These are phyloP conservation scores for Pseudofabraea citricarpa DNA, from an alignment of 2,329 filamentous ascomycete species.

Conservation along the genomic window DNA sequence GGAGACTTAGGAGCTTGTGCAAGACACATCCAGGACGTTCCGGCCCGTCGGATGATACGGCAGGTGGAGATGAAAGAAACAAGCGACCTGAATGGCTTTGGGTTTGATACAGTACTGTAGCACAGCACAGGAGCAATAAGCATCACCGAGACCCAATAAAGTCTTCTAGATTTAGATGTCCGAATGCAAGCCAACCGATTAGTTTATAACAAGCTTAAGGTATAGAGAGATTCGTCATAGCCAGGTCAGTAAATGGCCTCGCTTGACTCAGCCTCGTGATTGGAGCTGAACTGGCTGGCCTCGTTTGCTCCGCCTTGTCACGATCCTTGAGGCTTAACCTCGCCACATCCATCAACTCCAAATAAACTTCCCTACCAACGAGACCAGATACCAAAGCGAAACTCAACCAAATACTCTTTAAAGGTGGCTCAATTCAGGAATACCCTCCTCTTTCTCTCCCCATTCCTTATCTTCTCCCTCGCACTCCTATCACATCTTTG, in stretches of 20 bases:
- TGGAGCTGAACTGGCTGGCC: slow-evolving; percentile 8
- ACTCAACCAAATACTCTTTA: slow-evolving; percentile 1
- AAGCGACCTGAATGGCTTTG: too few relatives aligned
- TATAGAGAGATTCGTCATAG: too few relatives aligned
- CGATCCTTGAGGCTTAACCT: background rate
- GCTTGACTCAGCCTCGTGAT: slow-evolving; percentile 14
- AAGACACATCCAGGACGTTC: too few relatives aligned
- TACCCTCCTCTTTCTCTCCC: slow-evolving; percentile 11
- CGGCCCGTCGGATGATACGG: too few relatives aligned
- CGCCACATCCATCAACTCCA: slow-evolving; percentile 2
- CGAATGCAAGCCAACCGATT: too few relatives aligned
- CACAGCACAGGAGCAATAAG: too few relatives aligned
- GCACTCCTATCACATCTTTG: slow-evolving; percentile 12
- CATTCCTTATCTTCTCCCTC: slow-evolving; percentile 13
- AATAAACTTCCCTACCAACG: background rate
- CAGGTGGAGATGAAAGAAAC: too few relatives aligned
- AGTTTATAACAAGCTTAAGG: too few relatives aligned
- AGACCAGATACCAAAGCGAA: background rate
- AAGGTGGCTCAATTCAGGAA: slow-evolving; percentile 17
- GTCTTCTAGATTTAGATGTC: too few relatives aligned
- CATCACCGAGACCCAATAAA: too few relatives aligned
- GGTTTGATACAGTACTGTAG: too few relatives aligned
- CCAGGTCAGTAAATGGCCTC: background rate
- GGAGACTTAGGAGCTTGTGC: too few relatives aligned
- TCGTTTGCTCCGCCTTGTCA: background rate